A percentile compares a stretch with the other conserved stretches of the same genome.
These are phyloP conservation scores for Pharnaceum exiguum DNA, from an alignment of 148 eudicot species.

Conservation along the genomic window DNA sequence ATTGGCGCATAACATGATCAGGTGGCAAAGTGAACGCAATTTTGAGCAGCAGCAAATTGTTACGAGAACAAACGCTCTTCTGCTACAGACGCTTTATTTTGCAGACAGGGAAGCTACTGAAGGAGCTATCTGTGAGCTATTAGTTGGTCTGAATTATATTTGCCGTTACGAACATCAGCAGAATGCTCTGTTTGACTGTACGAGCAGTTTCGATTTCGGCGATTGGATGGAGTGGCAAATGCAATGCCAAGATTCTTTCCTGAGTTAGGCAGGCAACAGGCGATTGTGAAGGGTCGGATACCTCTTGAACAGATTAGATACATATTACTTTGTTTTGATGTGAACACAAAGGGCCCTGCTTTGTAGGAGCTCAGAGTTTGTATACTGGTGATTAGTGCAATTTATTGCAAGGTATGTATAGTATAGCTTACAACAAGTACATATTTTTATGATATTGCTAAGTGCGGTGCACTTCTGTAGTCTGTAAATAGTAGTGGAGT, in stretches of 20 bases:
- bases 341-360: constrained; percentile 16
- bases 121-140: constrained; percentile 69
- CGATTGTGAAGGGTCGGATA: not conserved
- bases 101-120: constrained; percentile 77
- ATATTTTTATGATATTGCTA: constrained; percentile 17
- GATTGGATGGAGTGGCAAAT: constrained; percentile 87
- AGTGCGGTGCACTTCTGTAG: no score
- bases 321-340: constrained; percentile 17
- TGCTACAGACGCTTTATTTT: constrained; percentile 81
- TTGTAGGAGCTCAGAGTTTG: constrained; percentile 18
- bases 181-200: constrained; percentile 84
- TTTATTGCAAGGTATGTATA: constrained; percentile 28
- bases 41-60: constrained; percentile 87
- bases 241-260: constrained; percentile 47
- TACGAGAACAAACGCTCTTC: constrained; percentile 59
- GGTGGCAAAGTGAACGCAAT: constrained; percentile 93
- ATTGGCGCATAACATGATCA: constrained; percentile 83
- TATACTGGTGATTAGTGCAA: constrained; percentile 32
- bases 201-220: constrained; percentile 85
- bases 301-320: not conserved
- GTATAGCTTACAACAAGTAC: constrained; percentile 33
- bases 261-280: constrained; percentile 9
- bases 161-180: constrained; percentile 94
- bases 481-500: constrained; percentile 19
- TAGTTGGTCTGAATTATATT: constrained; percentile 77